Percentiles rank a stretch among this genome's conserved stretches.
Evolutionary conservation across 305 asterid genomes (phyloP).

Genomic region (Stenogyne calaminthoides): DNA sequence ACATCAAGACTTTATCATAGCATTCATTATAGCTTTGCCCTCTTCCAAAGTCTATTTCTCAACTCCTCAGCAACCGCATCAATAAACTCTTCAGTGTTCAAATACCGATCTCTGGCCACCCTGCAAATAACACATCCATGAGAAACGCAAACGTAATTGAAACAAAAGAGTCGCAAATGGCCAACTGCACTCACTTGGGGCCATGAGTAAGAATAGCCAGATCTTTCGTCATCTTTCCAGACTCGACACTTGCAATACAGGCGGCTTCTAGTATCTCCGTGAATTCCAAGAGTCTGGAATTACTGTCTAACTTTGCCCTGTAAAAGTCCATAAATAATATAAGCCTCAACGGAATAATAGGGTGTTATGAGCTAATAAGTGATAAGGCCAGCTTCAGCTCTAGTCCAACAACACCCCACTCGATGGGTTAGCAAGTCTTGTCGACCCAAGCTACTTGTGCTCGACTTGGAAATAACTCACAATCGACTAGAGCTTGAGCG

Average conservation of each 20-base stretch:
- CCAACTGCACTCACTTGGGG: conserved; percentile 59
- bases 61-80: conserved; percentile 59
- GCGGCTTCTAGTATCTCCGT: conserved; percentile 83
- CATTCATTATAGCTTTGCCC: conserved; percentile 40
- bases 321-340: neutral
- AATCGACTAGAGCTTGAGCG: too few relatives aligned
- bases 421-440: neutral
- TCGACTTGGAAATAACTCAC: too few relatives aligned
- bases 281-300: conserved; percentile 71
- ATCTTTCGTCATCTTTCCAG: conserved; percentile 99
- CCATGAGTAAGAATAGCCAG: conserved; percentile 89
- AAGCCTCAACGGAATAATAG: neutral
- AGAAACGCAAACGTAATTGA: neutral
- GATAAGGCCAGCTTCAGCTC: neutral
- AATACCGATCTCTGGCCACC: conserved; percentile 47
- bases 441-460: neutral
- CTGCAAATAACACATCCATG: conserved; percentile 36
- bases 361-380: neutral
- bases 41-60: conserved; percentile 46
- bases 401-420: neutral
- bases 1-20: neutral
- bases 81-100: conserved; percentile 68
- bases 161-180: neutral
- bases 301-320: conserved; percentile 87
- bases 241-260: conserved; percentile 79